A percentile compares a stretch with the other conserved stretches of the same genome.
Evolutionary conservation across 2,329 filamentous ascomycete genomes (phyloP).

Genomic region (Sporothrix inflata): DNA sequence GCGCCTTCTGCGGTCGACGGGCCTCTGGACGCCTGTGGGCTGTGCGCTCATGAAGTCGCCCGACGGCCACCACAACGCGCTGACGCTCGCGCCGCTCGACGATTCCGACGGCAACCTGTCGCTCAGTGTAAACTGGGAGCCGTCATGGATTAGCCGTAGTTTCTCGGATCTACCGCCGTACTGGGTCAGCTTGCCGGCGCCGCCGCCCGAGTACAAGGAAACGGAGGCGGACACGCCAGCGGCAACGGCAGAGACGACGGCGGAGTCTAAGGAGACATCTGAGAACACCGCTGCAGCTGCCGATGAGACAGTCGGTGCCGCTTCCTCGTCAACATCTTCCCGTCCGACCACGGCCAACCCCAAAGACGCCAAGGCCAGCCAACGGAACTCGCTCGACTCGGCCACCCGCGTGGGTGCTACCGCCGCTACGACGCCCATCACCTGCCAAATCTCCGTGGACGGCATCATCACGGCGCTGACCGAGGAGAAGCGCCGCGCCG

Average conservation of each 20-base stretch:
- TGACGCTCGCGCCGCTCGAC: slow-evolving; percentile 59
- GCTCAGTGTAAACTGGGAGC: slow-evolving; percentile 59
- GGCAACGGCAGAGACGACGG: background rate
- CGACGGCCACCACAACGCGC: slow-evolving; percentile 51
- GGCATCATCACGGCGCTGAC: slow-evolving; percentile 53
- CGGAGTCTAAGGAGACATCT: slow-evolving; percentile 14
- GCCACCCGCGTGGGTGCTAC: slow-evolving; percentile 36
- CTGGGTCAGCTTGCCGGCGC: slow-evolving; percentile 57
- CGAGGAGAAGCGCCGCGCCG: slow-evolving; percentile 39
- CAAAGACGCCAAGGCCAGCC: slow-evolving; percentile 5
- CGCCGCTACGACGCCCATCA: slow-evolving; percentile 42
- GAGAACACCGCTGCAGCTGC: background rate
- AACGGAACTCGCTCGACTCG: slow-evolving; percentile 40
- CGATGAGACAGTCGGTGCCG: background rate
- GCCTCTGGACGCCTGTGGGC: slow-evolving; percentile 63
- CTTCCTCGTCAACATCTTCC: slow-evolving; percentile 7
- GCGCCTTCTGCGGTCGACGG: slow-evolving; percentile 58
- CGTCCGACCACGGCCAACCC: slow-evolving; percentile 11
- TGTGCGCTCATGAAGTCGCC: slow-evolving; percentile 60
- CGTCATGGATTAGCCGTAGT: slow-evolving; percentile 57
- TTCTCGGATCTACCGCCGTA: slow-evolving; percentile 60
- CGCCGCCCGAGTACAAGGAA: slow-evolving; percentile 28
- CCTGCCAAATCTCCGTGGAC: slow-evolving; percentile 54
- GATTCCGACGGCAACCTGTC: slow-evolving; percentile 65
- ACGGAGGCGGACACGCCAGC: slow-evolving; percentile 3